phyloP scores from a whole-genome alignment of 441 rosid genomes.

The Adansonia rubrostipa region DNA sequence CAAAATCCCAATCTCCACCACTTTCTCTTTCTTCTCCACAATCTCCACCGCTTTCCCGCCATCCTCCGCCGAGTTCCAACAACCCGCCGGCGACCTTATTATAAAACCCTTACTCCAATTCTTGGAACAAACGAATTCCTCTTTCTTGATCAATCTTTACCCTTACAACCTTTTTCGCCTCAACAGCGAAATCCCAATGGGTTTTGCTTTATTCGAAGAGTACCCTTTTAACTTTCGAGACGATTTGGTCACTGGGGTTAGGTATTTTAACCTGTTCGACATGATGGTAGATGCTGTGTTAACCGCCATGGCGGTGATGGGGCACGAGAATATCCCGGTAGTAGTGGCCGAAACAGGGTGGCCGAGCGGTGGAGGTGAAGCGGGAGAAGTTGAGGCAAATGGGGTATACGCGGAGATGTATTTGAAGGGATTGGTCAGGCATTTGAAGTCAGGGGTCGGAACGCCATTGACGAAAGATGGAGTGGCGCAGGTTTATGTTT shows the following conservation, averaged over 20 bases:
- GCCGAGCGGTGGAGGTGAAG: constrained; percentile 67
- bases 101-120: constrained; percentile 67
- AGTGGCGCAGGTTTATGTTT: constrained; percentile 59
- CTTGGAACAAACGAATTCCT: constrained; percentile 65
- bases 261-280: constrained; percentile 76
- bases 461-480: constrained; percentile 81
- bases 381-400: constrained; percentile 65
- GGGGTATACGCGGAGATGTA: constrained; percentile 64
- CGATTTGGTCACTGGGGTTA: constrained; percentile 69
- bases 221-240: constrained; percentile 72
- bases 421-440: constrained; percentile 61
- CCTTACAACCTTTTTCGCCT: constrained; percentile 75
- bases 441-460: constrained; percentile 61
- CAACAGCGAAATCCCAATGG: constrained; percentile 64
- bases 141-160: constrained; percentile 64
- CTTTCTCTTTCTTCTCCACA: constrained; percentile 73
- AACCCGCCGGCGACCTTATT: constrained; percentile 57
- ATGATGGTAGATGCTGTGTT: constrained; percentile 83
- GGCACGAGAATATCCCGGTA: constrained; percentile 68
- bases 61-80: constrained; percentile 59
- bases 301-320: constrained; percentile 68
- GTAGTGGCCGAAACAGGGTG: constrained; percentile 86
- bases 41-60: constrained; percentile 78
- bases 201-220: constrained; percentile 79
- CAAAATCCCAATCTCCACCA: constrained; percentile 63